A percentile compares a stretch with the other conserved stretches of the same genome.
Evolutionary conservation across 495 filamentous ascomycete species (phyloP).

Genomic region (Penicillium lagena): DNA sequence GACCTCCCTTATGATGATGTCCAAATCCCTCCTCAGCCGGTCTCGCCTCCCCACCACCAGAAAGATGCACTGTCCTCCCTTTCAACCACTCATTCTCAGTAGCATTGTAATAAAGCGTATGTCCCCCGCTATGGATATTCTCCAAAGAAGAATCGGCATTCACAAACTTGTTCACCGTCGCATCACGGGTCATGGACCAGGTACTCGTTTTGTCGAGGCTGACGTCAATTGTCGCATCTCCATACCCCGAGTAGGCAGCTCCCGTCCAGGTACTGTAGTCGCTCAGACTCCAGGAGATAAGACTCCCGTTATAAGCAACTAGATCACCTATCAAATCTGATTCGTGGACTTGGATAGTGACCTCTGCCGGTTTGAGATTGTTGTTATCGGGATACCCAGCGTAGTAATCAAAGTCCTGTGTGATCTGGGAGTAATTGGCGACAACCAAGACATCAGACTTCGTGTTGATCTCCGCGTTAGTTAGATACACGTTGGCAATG

Average conservation of each 20-base stretch:
- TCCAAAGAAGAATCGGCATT: constrained; percentile 1
- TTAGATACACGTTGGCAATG: constrained; percentile 2
- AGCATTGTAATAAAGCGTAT: constrained; percentile 7
- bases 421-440: constrained; percentile 11
- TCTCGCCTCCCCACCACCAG: constrained; percentile 10
- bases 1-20: no score
- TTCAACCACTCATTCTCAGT: constrained; percentile 5
- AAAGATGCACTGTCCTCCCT: constrained; percentile 5
- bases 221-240: constrained; percentile 4
- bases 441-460: constrained; percentile 7
- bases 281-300: constrained; percentile 4
- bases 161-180: constrained; percentile 8
- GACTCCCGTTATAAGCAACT: constrained; percentile 9
- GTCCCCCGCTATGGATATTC: constrained; percentile 7
- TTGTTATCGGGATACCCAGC: constrained; percentile 9
- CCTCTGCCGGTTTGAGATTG: constrained; percentile 3
- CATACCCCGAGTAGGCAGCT: constrained; percentile 9
- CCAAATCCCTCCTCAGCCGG: background rate
- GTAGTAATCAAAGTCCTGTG: constrained; percentile 12
- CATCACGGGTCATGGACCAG: constrained; percentile 12
- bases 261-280: constrained; percentile 8
- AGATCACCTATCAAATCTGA: constrained; percentile 7
- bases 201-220: constrained; percentile 8
- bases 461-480: constrained; percentile 2
- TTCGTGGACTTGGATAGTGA: constrained; percentile 2